Conservation (phyloP, 306 rosid species). For the Trifolium subterraneum region DNA sequence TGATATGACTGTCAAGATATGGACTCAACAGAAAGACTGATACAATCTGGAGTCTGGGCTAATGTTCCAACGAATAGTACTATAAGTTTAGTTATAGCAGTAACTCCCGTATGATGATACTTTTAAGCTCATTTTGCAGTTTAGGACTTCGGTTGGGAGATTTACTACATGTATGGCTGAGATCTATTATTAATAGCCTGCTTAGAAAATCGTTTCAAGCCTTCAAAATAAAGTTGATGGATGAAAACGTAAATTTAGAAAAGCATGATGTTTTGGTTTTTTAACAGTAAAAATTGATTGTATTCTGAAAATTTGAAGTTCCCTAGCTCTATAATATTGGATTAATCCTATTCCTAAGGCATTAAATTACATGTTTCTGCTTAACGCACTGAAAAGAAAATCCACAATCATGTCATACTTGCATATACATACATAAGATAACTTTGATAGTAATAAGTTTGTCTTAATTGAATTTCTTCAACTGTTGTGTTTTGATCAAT, state of each 20-base stretch:
- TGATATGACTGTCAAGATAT: slow-evolving; percentile 90
- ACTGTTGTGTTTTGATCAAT: background rate
- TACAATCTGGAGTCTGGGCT: slow-evolving; percentile 21
- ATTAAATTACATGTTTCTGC: too few species aligned
- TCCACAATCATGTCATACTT: background rate
- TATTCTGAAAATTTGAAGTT: background rate
- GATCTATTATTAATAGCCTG: background rate
- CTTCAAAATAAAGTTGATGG: background rate
- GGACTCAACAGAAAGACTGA: slow-evolving; percentile 78
- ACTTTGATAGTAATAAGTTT: background rate
- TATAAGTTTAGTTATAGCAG: background rate
- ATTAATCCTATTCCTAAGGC: too few species aligned
- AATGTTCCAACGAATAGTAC: slow-evolving; percentile 5
- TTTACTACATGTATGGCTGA: slow-evolving; percentile 29
- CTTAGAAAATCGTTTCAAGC: background rate
- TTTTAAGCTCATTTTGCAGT: slow-evolving; percentile 33
- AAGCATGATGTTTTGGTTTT: slow-evolving; percentile 15
- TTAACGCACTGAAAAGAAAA: background rate
- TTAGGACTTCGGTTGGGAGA: slow-evolving; percentile 32
- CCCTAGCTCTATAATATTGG: background rate
- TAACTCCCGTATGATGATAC: background rate
- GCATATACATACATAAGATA: too few species aligned
- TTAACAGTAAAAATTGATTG: background rate
- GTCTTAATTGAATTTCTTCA: background rate
- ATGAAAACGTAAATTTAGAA: slow-evolving; percentile 9